These are phyloP conservation scores for Hypomyces perniciosus DNA, from an alignment of 2,329 filamentous ascomycete genomes.

Conservation along the genomic window DNA sequence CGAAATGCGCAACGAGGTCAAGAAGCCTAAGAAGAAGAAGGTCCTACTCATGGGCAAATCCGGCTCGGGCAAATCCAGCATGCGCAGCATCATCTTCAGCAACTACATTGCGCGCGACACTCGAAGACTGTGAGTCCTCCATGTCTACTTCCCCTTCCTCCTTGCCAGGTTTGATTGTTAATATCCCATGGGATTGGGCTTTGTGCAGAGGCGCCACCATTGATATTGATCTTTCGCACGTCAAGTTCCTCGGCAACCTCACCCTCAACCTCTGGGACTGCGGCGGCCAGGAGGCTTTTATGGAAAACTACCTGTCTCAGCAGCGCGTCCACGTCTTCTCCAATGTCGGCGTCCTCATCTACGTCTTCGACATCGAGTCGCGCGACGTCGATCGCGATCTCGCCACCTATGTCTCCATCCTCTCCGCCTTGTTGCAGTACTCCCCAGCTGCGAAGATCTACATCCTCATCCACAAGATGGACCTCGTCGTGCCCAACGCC, in stretches of 20 bases:
- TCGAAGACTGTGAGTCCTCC: constrained; percentile 57
- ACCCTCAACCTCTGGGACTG: constrained; percentile 99
- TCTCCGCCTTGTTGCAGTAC: constrained; percentile 81
- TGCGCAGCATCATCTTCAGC: constrained; percentile 98
- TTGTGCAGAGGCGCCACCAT: constrained; percentile 73
- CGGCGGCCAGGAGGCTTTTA: constrained; percentile 96
- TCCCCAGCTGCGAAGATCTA: constrained; percentile 79
- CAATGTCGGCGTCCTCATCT: constrained; percentile 94
- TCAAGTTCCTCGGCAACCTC: constrained; percentile 96
- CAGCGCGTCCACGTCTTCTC: constrained; percentile 96
- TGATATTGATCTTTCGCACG: constrained; percentile 96
- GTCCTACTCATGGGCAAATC: constrained; percentile 90
- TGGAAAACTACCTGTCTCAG: constrained; percentile 95
- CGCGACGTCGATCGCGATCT: constrained; percentile 91
- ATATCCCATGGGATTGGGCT: too few species aligned
- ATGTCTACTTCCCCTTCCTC: background rate
- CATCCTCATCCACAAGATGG: constrained; percentile 97
- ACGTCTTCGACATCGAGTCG: constrained; percentile 98
- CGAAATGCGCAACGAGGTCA: constrained; percentile 45
- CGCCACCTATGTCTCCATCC: constrained; percentile 85
- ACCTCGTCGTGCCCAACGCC: constrained; percentile 76
- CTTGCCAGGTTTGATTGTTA: background rate
- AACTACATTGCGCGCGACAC: constrained; percentile 98
- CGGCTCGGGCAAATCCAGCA: constrained; percentile 94
- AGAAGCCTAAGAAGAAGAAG: constrained; percentile 78